Evolutionary conservation across 2,329 filamentous ascomycete species (phyloP), one percentile per base, ranked within the genome.

Genomic region (Beauveria australis): DNA sequence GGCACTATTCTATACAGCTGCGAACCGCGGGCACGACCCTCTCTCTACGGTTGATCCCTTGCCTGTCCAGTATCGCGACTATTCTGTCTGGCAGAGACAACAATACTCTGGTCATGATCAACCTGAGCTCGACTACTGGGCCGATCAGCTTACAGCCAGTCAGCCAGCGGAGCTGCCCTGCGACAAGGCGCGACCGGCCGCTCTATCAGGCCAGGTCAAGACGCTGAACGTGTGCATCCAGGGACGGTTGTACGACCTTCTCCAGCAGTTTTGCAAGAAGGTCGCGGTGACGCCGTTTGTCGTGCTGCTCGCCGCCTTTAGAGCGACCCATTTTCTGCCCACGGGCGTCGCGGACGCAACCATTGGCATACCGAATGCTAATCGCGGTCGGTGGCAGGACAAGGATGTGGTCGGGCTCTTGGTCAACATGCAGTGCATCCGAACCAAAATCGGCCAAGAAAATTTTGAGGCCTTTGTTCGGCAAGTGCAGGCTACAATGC

Each of bases 21-120:
- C 64, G 1, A 12, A 64, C 14, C 41, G 48, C 1, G 63, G 64
- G 1, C 26, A 62, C 7, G 63, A 67, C 30, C 65, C 63, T 1
- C 30, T 66, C 1, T 60, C 61, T 14, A 19, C 52, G 3, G n/a
- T 66, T 3, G 22, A 52, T 0, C 66, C 67, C 0, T 57, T 70
- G 0, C 63, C 68, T 0, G 64, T 70, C 16, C 66, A 69, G 47
- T 70, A 69, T 30, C 55, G 64, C 2, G 66, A 70, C 55, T 69
- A 64, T n/a, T 53, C 68, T 1, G 33, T 53, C 1, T 64, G 64
- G 64, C 64, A 68, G 28, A 66, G 59, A 58, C 37, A 64, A 2
- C 14, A 61, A 8, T 53, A 52, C 3, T 59, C 66, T 33, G 37
- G 53, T 1, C 53, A 52, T 6, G 49, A 65, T 4, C 53, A 66